Percentiles rank a stretch among this genome's conserved stretches.
These are phyloP conservation scores for Pichia scutulata DNA, from an alignment of 805 yeast genomes.

Conservation along the genomic window DNA sequence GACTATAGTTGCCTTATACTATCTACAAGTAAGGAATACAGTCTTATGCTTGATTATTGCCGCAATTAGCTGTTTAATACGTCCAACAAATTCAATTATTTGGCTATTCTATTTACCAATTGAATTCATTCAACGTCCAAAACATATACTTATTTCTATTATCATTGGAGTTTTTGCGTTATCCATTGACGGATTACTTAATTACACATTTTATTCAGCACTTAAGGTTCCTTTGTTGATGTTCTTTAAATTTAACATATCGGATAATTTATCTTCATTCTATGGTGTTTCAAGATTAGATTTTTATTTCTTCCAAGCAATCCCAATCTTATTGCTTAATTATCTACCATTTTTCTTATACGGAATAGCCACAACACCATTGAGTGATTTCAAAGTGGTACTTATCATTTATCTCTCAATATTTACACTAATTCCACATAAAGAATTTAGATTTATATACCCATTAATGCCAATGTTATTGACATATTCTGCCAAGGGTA, in stretches of 20 bases:
- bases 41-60: constrained; percentile 38
- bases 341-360: constrained; percentile 53
- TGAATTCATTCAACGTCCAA: constrained; percentile 15
- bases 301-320: constrained; percentile 74
- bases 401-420: constrained; percentile 36
- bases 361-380: constrained; percentile 27
- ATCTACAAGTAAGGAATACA: constrained; percentile 40
- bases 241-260: constrained; percentile 72
- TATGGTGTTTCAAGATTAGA: constrained; percentile 84
- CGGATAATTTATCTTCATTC: constrained; percentile 64
- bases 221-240: constrained; percentile 56
- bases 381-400: constrained; percentile 22
- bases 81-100: constrained; percentile 78
- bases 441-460: constrained; percentile 85
- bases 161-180: constrained; percentile 21
- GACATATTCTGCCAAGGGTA: constrained; percentile 39
- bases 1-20: constrained; percentile 56
- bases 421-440: constrained; percentile 69
- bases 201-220: constrained; percentile 51
- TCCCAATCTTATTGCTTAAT: constrained; percentile 68
- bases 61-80: constrained; percentile 53
- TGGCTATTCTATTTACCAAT: constrained; percentile 61
- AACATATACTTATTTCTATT: constrained; percentile 3
- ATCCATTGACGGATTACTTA: constrained; percentile 37
- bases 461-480: constrained; percentile 75